Conservation (phyloP, 208 protist genomes). For the Spongospora subterranea region DNA sequence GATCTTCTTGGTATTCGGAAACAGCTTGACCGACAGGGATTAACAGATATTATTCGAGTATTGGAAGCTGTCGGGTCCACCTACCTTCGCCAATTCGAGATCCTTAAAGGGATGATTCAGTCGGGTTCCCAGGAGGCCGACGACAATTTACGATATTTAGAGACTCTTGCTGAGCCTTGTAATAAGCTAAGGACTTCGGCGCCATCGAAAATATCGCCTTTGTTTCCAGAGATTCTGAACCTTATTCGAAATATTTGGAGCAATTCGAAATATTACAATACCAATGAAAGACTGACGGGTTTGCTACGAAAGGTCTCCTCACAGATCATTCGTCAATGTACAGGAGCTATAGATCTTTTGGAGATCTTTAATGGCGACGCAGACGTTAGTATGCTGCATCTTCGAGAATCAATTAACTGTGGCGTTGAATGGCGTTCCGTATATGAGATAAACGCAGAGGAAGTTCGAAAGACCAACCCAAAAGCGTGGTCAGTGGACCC, state of each 20-base stretch:
- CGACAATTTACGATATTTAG: constrained; percentile 93
- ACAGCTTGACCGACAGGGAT: constrained; percentile 88
- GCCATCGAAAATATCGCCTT: constrained; percentile 85
- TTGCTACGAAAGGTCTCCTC: constrained; percentile 91
- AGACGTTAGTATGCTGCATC: constrained; percentile 82
- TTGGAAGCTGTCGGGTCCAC: constrained; percentile 87
- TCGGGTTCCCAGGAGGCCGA: constrained; percentile 72
- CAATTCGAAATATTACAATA: constrained; percentile 91
- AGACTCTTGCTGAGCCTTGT: constrained; percentile 88
- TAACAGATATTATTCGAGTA: constrained; percentile 84
- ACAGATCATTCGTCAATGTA: constrained; percentile 93
- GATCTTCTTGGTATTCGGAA: constrained; percentile 90
- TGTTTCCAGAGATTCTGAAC: constrained; percentile 87
- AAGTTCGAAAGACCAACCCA: neutral
- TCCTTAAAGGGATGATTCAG: constrained; percentile 88
- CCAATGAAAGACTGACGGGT: constrained; percentile 85
- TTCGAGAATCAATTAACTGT: constrained; percentile 70
- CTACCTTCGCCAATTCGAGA: constrained; percentile 90
- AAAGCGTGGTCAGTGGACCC: constrained; percentile 83
- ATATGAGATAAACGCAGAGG: constrained; percentile 82
- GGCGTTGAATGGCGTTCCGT: constrained; percentile 52
- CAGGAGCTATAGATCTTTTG: constrained; percentile 85
- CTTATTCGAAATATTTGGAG: constrained; percentile 88
- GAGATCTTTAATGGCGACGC: constrained; percentile 92
- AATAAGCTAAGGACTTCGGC: constrained; percentile 81